A percentile compares a stretch with the other conserved stretches of the same genome.
These are phyloP conservation scores for Sequoia sempervirens DNA, from an alignment of 75 land plant species.

Conservation along the genomic window DNA sequence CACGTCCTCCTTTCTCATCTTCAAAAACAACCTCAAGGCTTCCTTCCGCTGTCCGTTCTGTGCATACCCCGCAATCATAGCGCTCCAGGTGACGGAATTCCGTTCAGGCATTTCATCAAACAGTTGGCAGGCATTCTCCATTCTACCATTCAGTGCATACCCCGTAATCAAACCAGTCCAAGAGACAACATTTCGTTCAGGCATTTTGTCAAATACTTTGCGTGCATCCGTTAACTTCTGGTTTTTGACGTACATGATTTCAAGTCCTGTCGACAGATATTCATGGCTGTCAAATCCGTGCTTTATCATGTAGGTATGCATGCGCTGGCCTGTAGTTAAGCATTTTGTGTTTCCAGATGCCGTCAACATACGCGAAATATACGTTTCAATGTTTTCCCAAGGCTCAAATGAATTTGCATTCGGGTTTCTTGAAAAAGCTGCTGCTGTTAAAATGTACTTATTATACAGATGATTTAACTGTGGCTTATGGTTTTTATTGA, in stretches of 20 bases:
- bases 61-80: not conserved
- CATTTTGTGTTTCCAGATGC: not conserved
- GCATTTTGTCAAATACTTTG: constrained; percentile 3
- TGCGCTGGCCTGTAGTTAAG: not conserved
- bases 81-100: not conserved
- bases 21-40: not conserved
- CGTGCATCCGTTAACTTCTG: not conserved
- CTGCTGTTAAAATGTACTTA: not conserved
- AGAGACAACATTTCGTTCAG: not conserved
- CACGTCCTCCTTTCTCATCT: constrained; percentile 5
- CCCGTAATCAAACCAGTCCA: constrained; percentile 5
- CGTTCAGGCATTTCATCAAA: constrained; percentile 4
- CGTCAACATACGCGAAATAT: not conserved
- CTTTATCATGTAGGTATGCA: not conserved
- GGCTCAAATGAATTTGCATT: not conserved
- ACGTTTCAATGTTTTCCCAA: not conserved
- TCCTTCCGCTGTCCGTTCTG: constrained; percentile 1
- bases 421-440: not conserved
- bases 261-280: not conserved
- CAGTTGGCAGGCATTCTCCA: not conserved
- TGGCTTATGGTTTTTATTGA: not conserved
- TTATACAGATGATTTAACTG: not conserved
- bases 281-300: not conserved
- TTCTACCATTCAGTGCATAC: not conserved
- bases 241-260: not conserved